Evolutionary conservation across 192 early-diverging fungal genomes (phyloP), one percentile per base, ranked within the genome.

Genomic region (Coemansia sp.): DNA sequence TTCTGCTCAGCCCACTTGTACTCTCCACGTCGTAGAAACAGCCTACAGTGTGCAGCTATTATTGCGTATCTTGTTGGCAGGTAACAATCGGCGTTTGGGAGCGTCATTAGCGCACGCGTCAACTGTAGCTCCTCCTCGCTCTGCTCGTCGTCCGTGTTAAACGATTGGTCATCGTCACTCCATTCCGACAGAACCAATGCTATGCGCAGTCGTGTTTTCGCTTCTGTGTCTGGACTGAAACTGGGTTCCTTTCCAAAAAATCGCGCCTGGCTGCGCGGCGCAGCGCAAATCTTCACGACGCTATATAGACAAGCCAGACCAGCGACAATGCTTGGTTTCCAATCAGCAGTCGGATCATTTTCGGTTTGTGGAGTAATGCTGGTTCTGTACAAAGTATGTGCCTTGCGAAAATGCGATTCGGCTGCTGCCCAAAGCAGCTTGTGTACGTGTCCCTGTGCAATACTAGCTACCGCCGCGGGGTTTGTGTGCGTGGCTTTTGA

Each of bases 181-280:
- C 77, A 80, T 37, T 74, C 68, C 5, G 49, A 64, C 20, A 80
- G 66, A 9, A 65, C 65, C 59, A 68, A 63, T 0, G 77, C 77
- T 26, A 80, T 74, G 57, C 77, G 67, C 55, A 80, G 40, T 33
- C 77, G 77, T 33, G 77, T 80, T 57, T 52, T 64, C 10, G 72
- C 68, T 31, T 80, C 77, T 7, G 68, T 66, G 16, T 80, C 77
- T 2, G 77, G 68, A 7, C 68, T 68, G 25, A 68, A 16, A 23
- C 61, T 45, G 8, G 68, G 12, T 5, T n/a, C 25, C 13, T 12
- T 33, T 18, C 61, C 40, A 52, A 66, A 65, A 26, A 62, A 52
- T 26, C 45, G 63, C 9, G 37, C 15, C 35, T 64, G 77, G 1
- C 34, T 51, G 16, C 48, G 57, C 0, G 71, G 61, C 15, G 55